Evolutionary conservation across 306 rosid genomes (phyloP), one percentile per base, ranked within the genome.

Genomic region (Cotoneaster glaucophyllus): DNA sequence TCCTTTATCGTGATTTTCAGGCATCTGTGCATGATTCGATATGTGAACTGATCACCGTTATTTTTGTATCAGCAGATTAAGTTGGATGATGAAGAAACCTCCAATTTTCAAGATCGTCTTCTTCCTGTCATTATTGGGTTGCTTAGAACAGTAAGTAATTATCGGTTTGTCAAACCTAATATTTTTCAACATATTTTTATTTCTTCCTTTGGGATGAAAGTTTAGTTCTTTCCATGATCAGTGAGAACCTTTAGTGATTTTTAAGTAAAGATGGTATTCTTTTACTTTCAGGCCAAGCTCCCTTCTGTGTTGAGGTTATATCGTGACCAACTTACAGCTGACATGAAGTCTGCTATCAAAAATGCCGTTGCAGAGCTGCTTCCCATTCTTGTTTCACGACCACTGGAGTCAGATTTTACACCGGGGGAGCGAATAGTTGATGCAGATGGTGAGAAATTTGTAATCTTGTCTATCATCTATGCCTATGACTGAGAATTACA

Each of bases 271-370:
- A 26, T 53, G 34, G 19, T 78, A 34, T 65, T 8, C 22, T 52
- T 41, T 75, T 80, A 63, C 77, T 84, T 80, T 78, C 89, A 96
- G 99, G 98, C 99, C 78, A 90, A 92, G 84, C 98, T 96, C 41
- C 99, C 99, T 29, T 86, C 97, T 79, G 88, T 96, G 52, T 84
- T 96, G 86, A 92, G 99, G 87, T 80, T 93, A 65, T 96, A 96
- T 78, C 92, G 98, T 67, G 99, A 96, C 78, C 89, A 97, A 25
- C 87, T 96, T 74, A 96, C 98, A 54, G 88, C 91, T 78, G 98
- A 96, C 78, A 96, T 96, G 99, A 96, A 96, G 88, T 85, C 86
- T 80, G 93, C 98, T 82, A 89, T 96, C 66, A 96, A 96, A 85
- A 89, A 90, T 65, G 91, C 97, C 19, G 99, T 96, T 71, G 98